These are phyloP conservation scores for Didymellaceae sp. DNA, from an alignment of 2,329 filamentous ascomycete species.

Conservation along the genomic window DNA sequence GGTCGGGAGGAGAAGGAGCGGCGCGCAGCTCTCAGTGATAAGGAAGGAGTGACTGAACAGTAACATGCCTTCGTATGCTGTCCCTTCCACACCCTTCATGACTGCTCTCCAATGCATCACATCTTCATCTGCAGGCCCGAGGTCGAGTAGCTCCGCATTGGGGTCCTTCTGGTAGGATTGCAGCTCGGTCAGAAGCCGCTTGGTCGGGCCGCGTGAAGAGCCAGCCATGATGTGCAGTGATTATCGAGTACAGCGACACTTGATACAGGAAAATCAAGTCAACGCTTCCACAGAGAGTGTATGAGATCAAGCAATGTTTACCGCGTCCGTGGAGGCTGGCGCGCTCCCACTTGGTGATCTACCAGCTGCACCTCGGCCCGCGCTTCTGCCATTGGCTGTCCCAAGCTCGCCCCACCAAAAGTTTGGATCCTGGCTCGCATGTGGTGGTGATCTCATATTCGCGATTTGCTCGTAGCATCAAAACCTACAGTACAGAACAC, in stretches of 20 bases:
- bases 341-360: constrained; percentile 6
- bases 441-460: constrained; percentile 19
- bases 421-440: constrained; percentile 25
- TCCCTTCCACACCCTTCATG: constrained; percentile 64
- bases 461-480: constrained; percentile 5
- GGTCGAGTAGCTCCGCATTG: constrained; percentile 62
- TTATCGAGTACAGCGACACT: neutral
- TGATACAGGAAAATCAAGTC: neutral
- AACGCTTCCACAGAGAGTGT: neutral
- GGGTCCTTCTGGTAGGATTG: constrained; percentile 63
- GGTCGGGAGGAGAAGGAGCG: neutral
- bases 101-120: constrained; percentile 67
- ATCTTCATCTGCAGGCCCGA: constrained; percentile 64
- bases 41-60: neutral
- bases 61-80: constrained; percentile 65
- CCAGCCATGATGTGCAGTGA: constrained; percentile 34
- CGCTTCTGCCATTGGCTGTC: constrained; percentile 25
- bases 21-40: neutral
- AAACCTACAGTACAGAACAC: neutral
- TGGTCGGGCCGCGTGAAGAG: constrained; percentile 51
- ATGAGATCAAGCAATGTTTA: neutral
- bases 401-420: constrained; percentile 37
- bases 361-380: constrained; percentile 27
- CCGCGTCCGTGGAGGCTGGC: constrained; percentile 9
- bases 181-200: constrained; percentile 68